These are phyloP conservation scores for Ambrosiella beaveri DNA, from an alignment of 2,329 filamentous ascomycete species.

Conservation along the genomic window DNA sequence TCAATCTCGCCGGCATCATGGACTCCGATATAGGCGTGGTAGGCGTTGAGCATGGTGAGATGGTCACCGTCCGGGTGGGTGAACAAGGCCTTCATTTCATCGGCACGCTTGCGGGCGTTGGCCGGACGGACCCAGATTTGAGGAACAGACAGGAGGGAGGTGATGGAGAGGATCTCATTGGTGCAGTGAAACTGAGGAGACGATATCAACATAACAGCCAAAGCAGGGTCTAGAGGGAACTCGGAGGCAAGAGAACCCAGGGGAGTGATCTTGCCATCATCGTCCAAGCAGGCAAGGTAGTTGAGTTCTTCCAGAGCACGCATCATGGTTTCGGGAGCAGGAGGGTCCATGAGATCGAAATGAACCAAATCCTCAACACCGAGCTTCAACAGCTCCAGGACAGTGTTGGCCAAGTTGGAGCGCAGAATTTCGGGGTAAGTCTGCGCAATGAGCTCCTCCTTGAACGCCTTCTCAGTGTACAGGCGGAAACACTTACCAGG, in stretches of 20 bases:
- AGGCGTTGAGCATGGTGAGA: constrained; percentile 88
- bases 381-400: constrained; percentile 92
- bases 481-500: constrained; percentile 96
- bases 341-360: constrained; percentile 97
- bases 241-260: constrained; percentile 80
- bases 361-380: constrained; percentile 91
- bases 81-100: constrained; percentile 94
- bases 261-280: constrained; percentile 80
- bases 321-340: constrained; percentile 96
- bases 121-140: constrained; percentile 85
- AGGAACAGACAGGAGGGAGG: constrained; percentile 81
- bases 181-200: constrained; percentile 98
- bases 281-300: constrained; percentile 88
- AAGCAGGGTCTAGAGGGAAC: constrained; percentile 81
- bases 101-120: constrained; percentile 70
- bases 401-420: constrained; percentile 87
- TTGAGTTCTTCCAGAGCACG: constrained; percentile 93
- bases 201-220: constrained; percentile 95
- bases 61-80: constrained; percentile 89
- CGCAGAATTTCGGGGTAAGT: constrained; percentile 92
- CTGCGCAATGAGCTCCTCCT: constrained; percentile 93
- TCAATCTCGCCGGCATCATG: constrained; percentile 41
- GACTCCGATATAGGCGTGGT: constrained; percentile 84
- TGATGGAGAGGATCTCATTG: constrained; percentile 93
- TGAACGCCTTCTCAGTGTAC: constrained; percentile 90